Percentiles rank a stretch among this genome's conserved stretches.
Evolutionary conservation across 352 stramenopile genomes (phyloP).

Genomic region (Pythium folliculosum): DNA sequence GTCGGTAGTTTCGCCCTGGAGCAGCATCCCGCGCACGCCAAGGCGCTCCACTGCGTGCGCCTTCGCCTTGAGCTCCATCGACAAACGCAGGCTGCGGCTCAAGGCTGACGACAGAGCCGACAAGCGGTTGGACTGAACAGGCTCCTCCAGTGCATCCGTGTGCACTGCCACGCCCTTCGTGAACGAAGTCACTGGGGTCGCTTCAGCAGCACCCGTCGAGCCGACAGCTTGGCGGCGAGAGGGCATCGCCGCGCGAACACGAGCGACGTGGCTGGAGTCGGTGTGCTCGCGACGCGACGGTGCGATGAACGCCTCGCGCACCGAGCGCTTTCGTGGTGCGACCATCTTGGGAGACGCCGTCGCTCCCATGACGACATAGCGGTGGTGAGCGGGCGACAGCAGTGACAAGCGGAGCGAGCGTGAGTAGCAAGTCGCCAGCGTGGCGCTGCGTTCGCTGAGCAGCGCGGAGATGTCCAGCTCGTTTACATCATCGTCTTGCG

Average conservation of each 20-base stretch:
- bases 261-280: conserved; percentile 9
- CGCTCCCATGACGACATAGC: conserved; percentile 2
- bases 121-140: background rate
- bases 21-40: conserved; percentile 25
- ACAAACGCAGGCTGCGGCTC: conserved; percentile 38
- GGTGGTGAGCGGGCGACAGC: conserved; percentile 38
- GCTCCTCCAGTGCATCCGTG: background rate
- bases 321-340: conserved; percentile 11
- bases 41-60: conserved; percentile 46
- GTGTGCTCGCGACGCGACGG: conserved; percentile 14
- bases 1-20: conserved; percentile 29
- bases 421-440: conserved; percentile 1
- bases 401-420: conserved; percentile 38
- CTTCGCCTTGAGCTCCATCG: conserved; percentile 43
- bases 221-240: background rate
- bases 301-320: conserved; percentile 19
- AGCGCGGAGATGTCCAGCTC: conserved; percentile 10
- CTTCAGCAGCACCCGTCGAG: background rate
- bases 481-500: background rate
- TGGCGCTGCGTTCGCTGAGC: background rate
- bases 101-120: conserved; percentile 35
- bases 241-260: conserved; percentile 22
- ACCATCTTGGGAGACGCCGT: background rate
- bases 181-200: conserved; percentile 17
- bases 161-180: conserved; percentile 14